Evolutionary conservation across 169 alveolate genomes (phyloP).

Genomic region (Eimeria maxima): DNA sequence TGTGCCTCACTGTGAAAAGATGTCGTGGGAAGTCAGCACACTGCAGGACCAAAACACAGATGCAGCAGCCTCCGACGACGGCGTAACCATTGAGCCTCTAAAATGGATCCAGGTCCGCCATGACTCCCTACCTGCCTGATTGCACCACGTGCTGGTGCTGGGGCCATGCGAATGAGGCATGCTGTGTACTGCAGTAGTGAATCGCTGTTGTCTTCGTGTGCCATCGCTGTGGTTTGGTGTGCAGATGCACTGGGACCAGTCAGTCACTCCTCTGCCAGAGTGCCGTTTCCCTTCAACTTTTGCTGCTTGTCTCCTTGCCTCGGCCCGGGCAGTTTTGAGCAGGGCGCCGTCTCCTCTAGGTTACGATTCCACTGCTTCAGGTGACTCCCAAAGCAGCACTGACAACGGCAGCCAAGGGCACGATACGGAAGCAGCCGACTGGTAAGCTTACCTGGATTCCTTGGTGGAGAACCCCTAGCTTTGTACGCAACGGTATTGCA

Average conservation of each 20-base stretch:
- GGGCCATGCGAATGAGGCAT: no score
- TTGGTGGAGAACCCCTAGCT: background rate
- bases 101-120: slow-evolving; percentile 13
- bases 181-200: no score
- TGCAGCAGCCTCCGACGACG: slow-evolving; percentile 1
- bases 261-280: slow-evolving; percentile 73
- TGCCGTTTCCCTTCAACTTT: slow-evolving; percentile 73
- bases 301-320: slow-evolving; percentile 79
- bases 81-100: slow-evolving; percentile 21
- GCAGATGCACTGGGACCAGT: slow-evolving; percentile 81
- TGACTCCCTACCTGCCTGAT: background rate
- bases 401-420: slow-evolving; percentile 24
- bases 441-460: background rate
- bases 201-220: background rate
- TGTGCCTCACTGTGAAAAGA: background rate
- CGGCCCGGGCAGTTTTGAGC: slow-evolving; percentile 53
- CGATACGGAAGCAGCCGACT: background rate
- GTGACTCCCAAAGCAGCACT: slow-evolving; percentile 42
- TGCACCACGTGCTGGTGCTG: no score
- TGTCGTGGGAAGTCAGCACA: slow-evolving; percentile 52
- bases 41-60: background rate
- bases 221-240: background rate
- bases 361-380: slow-evolving; percentile 28
- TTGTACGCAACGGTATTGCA: background rate
- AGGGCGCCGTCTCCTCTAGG: background rate